Percentiles rank a stretch among this genome's conserved stretches.
Conservation (phyloP, 345 rosid species). For the Eucalyptus melliodora region DNA sequence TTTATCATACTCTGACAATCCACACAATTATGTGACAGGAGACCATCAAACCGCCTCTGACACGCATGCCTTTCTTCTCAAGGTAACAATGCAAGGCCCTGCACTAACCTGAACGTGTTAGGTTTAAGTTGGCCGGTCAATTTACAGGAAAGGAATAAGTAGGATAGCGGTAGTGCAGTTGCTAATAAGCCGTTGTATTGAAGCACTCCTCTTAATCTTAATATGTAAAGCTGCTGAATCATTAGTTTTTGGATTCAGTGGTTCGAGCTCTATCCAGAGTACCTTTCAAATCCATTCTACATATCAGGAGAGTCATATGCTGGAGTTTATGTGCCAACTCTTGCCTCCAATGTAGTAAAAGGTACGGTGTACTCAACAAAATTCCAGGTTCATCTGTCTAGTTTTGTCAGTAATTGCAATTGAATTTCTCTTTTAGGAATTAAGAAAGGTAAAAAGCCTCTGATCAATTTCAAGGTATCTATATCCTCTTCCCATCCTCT, state of each 20-base stretch:
- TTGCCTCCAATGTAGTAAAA: slow-evolving; percentile 12
- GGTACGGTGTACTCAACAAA: neutral
- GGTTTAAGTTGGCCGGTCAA: neutral
- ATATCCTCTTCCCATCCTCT: neutral
- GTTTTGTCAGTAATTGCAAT: neutral
- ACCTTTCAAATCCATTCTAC: slow-evolving; percentile 22
- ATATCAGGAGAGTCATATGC: slow-evolving; percentile 39
- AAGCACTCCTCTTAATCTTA: neutral
- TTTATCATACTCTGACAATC: slow-evolving; percentile 22
- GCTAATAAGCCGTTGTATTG: neutral
- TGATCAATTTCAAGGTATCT: slow-evolving; percentile 25
- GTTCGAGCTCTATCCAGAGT: slow-evolving; percentile 28
- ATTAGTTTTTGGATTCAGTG: slow-evolving; percentile 9
- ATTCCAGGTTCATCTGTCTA: neutral
- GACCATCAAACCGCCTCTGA: slow-evolving; percentile 34
- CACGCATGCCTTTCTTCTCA: slow-evolving; percentile 32
- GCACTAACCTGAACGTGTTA: neutral
- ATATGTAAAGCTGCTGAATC: neutral
- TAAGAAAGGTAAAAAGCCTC: slow-evolving; percentile 5
- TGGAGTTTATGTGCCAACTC: slow-evolving; percentile 29
- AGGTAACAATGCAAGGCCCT: slow-evolving; percentile 6
- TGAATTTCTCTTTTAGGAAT: slow-evolving; percentile 7
- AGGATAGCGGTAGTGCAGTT: neutral
- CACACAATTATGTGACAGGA: slow-evolving; percentile 9
- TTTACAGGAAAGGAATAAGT: neutral